Percentiles rank a stretch among this genome's conserved stretches.
Conservation (phyloP, 2,329 filamentous ascomycete genomes). For the Talaromyces pinophilus region DNA sequence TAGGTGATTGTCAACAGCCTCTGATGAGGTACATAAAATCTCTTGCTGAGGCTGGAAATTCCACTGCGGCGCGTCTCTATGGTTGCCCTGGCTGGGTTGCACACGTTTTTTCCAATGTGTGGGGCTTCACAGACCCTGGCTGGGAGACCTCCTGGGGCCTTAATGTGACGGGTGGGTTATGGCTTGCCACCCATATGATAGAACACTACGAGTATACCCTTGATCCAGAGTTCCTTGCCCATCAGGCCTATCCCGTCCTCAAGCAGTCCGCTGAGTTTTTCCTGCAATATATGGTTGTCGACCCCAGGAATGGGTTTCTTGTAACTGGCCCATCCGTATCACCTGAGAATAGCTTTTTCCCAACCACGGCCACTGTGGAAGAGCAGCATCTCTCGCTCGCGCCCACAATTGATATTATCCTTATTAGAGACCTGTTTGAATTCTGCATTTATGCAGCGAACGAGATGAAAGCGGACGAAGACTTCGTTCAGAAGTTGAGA, state of each 20-base stretch:
- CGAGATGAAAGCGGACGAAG: not conserved
- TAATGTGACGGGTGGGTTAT: conserved; percentile 53
- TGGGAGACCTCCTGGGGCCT: conserved; percentile 37
- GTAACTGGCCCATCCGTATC: conserved; percentile 27
- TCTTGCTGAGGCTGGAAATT: conserved; percentile 41
- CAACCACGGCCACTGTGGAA: not conserved
- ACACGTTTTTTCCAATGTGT: conserved; percentile 62
- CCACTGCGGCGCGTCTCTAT: conserved; percentile 57
- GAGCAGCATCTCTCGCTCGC: conserved; percentile 29
- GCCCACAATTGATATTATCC: conserved; percentile 49
- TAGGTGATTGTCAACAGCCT: conserved; percentile 46
- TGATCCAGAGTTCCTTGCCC: conserved; percentile 27
- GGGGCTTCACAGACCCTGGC: conserved; percentile 57
- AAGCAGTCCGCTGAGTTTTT: conserved; percentile 1
- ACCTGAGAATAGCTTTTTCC: conserved; percentile 27
- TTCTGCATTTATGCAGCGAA: not conserved
- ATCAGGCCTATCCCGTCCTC: conserved; percentile 7
- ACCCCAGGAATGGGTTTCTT: conserved; percentile 17
- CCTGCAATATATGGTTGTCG: conserved; percentile 2
- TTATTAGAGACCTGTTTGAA: conserved; percentile 43
- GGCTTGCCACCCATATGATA: conserved; percentile 63
- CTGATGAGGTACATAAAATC: conserved; percentile 47
- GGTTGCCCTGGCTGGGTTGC: conserved; percentile 58
- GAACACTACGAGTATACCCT: conserved; percentile 58
- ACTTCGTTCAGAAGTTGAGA: too few relatives aligned